Evolutionary conservation across 352 stramenopile genomes (phyloP).

Genomic region (Pythium monospermum): DNA sequence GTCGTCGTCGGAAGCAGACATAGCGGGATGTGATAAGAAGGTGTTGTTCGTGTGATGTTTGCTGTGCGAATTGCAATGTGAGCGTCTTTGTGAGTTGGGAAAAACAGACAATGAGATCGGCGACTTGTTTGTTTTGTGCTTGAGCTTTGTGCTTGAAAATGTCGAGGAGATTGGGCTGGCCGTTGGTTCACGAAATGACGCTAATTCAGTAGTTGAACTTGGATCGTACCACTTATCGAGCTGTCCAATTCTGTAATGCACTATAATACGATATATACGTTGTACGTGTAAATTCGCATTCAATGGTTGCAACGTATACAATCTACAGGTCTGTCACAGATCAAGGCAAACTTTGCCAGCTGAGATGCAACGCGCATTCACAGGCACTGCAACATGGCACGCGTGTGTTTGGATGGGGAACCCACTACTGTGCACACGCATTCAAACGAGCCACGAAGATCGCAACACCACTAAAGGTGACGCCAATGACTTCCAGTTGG

Average conservation of each 20-base stretch:
- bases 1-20: constrained; percentile 1
- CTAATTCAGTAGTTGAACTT: constrained; percentile 23
- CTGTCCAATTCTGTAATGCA: constrained; percentile 7
- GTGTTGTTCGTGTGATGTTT: neutral
- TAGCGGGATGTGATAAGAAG: neutral
- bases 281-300: constrained; percentile 15
- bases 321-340: constrained; percentile 1
- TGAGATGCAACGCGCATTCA: constrained; percentile 5
- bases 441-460: too few species aligned
- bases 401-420: neutral
- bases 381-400: neutral
- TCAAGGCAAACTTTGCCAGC: neutral
- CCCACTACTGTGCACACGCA: too few species aligned
- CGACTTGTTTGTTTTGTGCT: constrained; percentile 1
- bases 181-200: neutral
- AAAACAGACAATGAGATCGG: neutral
- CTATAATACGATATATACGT: constrained; percentile 23
- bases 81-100: neutral
- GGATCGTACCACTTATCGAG: too few species aligned
- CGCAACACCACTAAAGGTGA: too few species aligned
- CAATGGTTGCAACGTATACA: constrained; percentile 15
- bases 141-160: constrained; percentile 20
- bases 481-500: too few species aligned
- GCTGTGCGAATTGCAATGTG: neutral
- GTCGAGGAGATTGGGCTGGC: neutral